A percentile compares a stretch with the other conserved stretches of the same genome.
Conservation (phyloP, 202 grass and related monocot species). For the Panicum hallii region DNA sequence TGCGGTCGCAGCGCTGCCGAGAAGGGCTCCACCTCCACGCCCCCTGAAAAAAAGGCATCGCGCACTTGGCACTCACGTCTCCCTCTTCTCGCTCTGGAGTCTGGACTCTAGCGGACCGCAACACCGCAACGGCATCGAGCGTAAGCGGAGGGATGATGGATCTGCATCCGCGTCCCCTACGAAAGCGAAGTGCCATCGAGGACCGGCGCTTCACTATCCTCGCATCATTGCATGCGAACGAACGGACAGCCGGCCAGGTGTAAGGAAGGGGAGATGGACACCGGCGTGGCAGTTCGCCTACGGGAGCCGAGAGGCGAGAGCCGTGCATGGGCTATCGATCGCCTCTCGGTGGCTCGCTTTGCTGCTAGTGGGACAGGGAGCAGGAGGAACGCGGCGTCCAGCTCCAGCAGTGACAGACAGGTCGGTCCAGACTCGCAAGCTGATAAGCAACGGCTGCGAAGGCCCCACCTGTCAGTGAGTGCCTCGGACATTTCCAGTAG, state of each 20-base stretch:
- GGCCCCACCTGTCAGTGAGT: background rate
- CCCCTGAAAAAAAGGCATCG: background rate
- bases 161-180: background rate
- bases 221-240: slow-evolving; percentile 14
- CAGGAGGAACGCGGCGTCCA: background rate
- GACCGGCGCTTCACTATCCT: too few species aligned
- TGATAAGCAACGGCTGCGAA: background rate
- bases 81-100: background rate
- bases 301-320: background rate
- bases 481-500: background rate
- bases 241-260: background rate
- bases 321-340: background rate
- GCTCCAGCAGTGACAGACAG: background rate
- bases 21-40: background rate
- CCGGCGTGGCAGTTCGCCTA: background rate
- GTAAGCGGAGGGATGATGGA: background rate
- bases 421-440: background rate
- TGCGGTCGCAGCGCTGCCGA: background rate
- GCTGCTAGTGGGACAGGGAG: background rate
- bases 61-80: background rate
- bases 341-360: background rate
- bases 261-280: background rate
- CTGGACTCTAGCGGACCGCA: background rate
- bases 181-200: background rate
- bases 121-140: too few species aligned